These are phyloP conservation scores for Uronychia binucleata DNA, from an alignment of 73 alveolate species.

Conservation along the genomic window DNA sequence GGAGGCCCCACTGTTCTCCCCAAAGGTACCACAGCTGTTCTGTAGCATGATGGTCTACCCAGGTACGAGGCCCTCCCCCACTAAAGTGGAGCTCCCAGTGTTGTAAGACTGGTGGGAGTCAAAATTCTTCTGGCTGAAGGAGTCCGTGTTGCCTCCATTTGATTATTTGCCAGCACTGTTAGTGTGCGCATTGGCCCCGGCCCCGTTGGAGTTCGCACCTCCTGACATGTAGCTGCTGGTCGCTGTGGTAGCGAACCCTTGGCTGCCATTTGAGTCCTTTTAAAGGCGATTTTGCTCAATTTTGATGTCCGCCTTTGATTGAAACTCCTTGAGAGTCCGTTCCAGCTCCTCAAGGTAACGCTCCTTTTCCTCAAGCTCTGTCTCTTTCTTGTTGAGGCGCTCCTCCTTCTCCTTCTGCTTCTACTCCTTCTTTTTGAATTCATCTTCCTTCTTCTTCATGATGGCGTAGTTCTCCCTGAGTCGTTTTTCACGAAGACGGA, in stretches of 20 bases:
- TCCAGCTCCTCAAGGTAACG: constrained; percentile 63
- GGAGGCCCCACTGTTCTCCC: no score
- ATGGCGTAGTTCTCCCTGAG: constrained; percentile 62
- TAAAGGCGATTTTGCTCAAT: neutral
- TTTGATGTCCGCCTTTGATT: constrained; percentile 7
- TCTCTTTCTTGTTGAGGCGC: constrained; percentile 68
- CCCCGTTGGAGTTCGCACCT: neutral
- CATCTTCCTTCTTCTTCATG: constrained; percentile 59
- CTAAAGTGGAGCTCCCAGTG: no score
- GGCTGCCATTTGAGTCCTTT: neutral
- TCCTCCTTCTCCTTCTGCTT: constrained; percentile 78
- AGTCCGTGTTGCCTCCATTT: no score
- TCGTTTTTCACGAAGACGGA: constrained; percentile 86
- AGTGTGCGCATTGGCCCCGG: neutral
- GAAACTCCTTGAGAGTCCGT: constrained; percentile 41
- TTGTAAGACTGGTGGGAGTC: neutral
- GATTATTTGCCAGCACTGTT: no score
- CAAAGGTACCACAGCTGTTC: no score
- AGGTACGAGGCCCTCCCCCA: no score
- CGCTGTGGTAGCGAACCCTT: neutral
- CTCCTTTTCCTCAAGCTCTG: constrained; percentile 62
- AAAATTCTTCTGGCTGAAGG: neutral
- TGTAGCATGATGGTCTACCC: no score
- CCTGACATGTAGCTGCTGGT: neutral
- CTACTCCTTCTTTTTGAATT: constrained; percentile 53